Conservation (phyloP, 352 stramenopile genomes). For the Peronospora destructor region DNA sequence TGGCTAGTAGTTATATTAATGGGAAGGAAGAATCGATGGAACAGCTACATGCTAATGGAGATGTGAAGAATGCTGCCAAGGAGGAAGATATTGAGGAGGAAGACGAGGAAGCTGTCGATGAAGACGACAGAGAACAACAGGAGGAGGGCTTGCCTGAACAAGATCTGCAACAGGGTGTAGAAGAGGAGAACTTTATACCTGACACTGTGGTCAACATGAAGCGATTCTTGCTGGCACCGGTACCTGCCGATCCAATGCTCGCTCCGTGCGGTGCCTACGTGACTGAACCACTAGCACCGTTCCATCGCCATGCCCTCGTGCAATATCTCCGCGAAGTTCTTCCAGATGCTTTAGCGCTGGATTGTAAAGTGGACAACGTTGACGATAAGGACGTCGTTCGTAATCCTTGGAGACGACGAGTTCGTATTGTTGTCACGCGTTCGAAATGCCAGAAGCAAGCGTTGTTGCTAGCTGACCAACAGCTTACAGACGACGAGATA, state of each 20-base stretch:
- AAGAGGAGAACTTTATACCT: slow-evolving; percentile 12
- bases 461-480: slow-evolving; percentile 28
- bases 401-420: slow-evolving; percentile 53
- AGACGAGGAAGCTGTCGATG: slow-evolving; percentile 14
- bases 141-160: slow-evolving; percentile 7
- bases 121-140: slow-evolving; percentile 15
- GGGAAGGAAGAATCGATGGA: slow-evolving; percentile 19
- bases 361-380: slow-evolving; percentile 63
- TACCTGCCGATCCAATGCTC: slow-evolving; percentile 21
- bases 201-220: slow-evolving; percentile 29
- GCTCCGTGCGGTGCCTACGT: slow-evolving; percentile 35
- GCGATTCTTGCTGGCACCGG: slow-evolving; percentile 30
- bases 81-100: slow-evolving; percentile 23
- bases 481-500: slow-evolving; percentile 28
- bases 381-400: slow-evolving; percentile 31
- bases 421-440: slow-evolving; percentile 39
- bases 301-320: slow-evolving; percentile 53
- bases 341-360: slow-evolving; percentile 37
- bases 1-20: slow-evolving; percentile 6
- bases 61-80: slow-evolving; percentile 5
- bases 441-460: slow-evolving; percentile 22
- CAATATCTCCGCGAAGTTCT: slow-evolving; percentile 41
- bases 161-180: slow-evolving; percentile 6
- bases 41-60: slow-evolving; percentile 11
- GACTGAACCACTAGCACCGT: slow-evolving; percentile 54